Base-by-base conservation (phyloP, 768 basidiomycete species). In the Amanita subjunquillea region DNA sequence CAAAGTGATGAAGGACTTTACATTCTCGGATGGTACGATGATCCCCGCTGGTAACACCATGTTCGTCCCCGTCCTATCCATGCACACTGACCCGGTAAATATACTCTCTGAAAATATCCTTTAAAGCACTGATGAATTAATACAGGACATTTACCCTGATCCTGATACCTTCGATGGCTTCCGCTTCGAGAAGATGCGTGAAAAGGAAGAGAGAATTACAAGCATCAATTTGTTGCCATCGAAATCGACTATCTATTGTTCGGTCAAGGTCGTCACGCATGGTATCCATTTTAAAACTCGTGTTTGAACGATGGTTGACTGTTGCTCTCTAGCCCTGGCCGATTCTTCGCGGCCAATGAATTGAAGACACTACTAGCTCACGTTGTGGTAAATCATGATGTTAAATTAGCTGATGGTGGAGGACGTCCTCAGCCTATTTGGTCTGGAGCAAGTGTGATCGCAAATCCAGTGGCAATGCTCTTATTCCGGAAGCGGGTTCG, bases 1-100 rank as follows among this genome's bases (percentile, higher is more conserved):
- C 8, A 62, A 63, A 34, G 67, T 65, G 1, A n/a, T 69, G 40
- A 60, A 67, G 39, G 73, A 74, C 51, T 70, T 67, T 56, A 72
- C 70, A 0, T 66, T 67, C 46, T 67, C 61, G 13, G 55, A 63
- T 38, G 65, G 63, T 7, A 62, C 59, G 1, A 48, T 48, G 3
- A 48, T 67, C 7, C 67, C 68, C 6, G 57, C 57, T 12, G 68
- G 68, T 2, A 50, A 60, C 6, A 55, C 49, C 2, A 45, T 59
- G 17, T 50, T 60, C 9, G 47, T 54, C 53, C 52, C 46, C 37
- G 44, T 27, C 53, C 37, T 23, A 58, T 59, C 38, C 34, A 36
- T 50, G 27, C 48, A 50, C 50, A 25, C 25, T 3, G 54, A 57
- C 46, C 40, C 56, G 8, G 50, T 42, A 30, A 30, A 27, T 27